Base-by-base conservation (phyloP, 2,329 filamentous ascomycete genomes). In the Penicillium sp. region DNA sequence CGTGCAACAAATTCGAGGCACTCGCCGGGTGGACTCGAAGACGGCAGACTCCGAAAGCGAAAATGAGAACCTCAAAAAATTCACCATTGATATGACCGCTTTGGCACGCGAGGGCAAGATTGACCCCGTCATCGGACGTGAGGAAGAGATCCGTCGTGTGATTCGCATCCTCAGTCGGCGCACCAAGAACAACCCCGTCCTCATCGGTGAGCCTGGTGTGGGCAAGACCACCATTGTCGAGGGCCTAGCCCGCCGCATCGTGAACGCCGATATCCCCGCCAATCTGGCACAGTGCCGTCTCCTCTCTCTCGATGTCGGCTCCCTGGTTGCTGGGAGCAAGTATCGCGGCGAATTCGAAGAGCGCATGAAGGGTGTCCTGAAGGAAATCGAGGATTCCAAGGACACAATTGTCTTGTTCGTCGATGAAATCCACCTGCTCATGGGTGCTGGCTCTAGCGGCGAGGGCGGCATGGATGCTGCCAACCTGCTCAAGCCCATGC, bases 381-480 rank as follows among this genome's bases (percentile, higher is more conserved):
- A 97, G 68, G 93, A 98, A 71, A 95, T 98, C 43, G 80, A 90
- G 54, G 84, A 94, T 41, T 88, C 89, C 36, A 94, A 93, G 64
- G 91, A 97, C 42, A 95, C 90, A 75, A 96, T 98, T 61, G 85
- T 98, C 36, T 82, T 98, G 48, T 98, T 98, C 57, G 93, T 98
- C 53, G 93, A 98, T 68, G 93, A 98, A 68, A 98, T 98, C 52
- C 93, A 98, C 72, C 78, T 98, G 48, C 82, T 98, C 47, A 98
- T 98, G 93, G 93, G 93, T 44, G 93, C 93, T 51, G 93, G 93
- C 45, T 83, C 89, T 25, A 91, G 86, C 39, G 93, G 93, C 41
- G 91, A 97, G 65, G 93, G 93, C 51, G 93, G 93, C 56, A 98
- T 98, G 93, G 93, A 98, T 63, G 93, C 93, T 34, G 93, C 93